These are phyloP conservation scores for Epichloe sylvatica DNA, from an alignment of 2,329 filamentous ascomycete genomes.

Conservation along the genomic window DNA sequence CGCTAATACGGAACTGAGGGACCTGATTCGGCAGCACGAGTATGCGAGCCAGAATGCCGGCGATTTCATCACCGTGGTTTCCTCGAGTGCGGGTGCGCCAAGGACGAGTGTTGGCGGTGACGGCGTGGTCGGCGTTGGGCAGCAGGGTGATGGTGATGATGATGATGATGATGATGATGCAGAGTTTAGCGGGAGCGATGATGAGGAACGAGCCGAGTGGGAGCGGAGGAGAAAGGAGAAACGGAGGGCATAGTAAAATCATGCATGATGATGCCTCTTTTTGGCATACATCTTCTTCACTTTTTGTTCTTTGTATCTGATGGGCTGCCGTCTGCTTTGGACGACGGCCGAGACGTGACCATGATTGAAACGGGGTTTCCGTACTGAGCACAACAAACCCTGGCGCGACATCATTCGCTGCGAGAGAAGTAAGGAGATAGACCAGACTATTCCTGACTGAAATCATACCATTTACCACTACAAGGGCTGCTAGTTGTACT, in stretches of 20 bases:
- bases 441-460: neutral
- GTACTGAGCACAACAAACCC: neutral
- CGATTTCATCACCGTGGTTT: conserved; percentile 35
- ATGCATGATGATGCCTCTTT: neutral
- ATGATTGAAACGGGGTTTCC: neutral
- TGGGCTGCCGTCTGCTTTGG: too few relatives aligned
- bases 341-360: neutral
- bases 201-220: conserved; percentile 49
- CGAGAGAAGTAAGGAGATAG: neutral
- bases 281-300: neutral
- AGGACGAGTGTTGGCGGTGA: conserved; percentile 9
- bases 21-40: conserved; percentile 56
- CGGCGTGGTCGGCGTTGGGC: neutral
- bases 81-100: neutral
- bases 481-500: neutral
- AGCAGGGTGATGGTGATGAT: neutral
- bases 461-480: conserved; percentile 3
- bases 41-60: conserved; percentile 45
- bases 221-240: conserved; percentile 36
- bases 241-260: conserved; percentile 11
- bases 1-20: conserved; percentile 45
- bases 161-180: conserved; percentile 36
- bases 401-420: neutral
- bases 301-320: neutral
- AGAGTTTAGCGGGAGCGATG: conserved; percentile 50